Evolutionary conservation across 108 stramenopile species (phyloP).

Genomic region (Skeletonema potamos): DNA sequence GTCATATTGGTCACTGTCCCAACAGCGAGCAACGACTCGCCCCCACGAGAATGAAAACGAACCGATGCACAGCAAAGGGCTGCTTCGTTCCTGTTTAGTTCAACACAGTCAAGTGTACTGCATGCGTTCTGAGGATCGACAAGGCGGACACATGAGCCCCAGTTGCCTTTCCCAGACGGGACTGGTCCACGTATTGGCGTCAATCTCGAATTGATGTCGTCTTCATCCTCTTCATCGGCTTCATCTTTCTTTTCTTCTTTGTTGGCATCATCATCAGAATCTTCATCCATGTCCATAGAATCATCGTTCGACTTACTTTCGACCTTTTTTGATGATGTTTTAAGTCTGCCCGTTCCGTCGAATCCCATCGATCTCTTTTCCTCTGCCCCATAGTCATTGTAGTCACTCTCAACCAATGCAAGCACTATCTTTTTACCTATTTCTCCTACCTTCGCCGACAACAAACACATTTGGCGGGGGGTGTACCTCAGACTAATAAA

Average conservation of each 20-base stretch:
- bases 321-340: conserved; percentile 41
- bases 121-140: conserved; percentile 83
- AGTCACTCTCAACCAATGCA: conserved; percentile 94
- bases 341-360: conserved; percentile 58
- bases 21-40: conserved; percentile 92
- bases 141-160: conserved; percentile 96
- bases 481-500: conserved; percentile 90
- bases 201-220: conserved; percentile 59
- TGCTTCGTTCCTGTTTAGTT: conserved; percentile 92
- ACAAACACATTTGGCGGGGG: conserved; percentile 89
- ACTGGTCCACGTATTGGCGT: conserved; percentile 90
- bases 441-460: conserved; percentile 46
- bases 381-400: conserved; percentile 86
- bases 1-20: conserved; percentile 90
- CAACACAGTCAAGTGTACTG: conserved; percentile 84
- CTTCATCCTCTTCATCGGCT: conserved; percentile 85
- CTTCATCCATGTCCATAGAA: conserved; percentile 77
- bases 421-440: conserved; percentile 69
- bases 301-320: conserved; percentile 51
- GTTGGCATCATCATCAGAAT: conserved; percentile 64
- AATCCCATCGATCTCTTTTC: conserved; percentile 80
- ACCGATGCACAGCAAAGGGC: conserved; percentile 91
- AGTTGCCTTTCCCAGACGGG: conserved; percentile 78
- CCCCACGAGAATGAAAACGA: conserved; percentile 90
- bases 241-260: conserved; percentile 56